Conservation (phyloP, 2,329 filamentous ascomycete genomes). For the Akanthomyces lecanii region DNA sequence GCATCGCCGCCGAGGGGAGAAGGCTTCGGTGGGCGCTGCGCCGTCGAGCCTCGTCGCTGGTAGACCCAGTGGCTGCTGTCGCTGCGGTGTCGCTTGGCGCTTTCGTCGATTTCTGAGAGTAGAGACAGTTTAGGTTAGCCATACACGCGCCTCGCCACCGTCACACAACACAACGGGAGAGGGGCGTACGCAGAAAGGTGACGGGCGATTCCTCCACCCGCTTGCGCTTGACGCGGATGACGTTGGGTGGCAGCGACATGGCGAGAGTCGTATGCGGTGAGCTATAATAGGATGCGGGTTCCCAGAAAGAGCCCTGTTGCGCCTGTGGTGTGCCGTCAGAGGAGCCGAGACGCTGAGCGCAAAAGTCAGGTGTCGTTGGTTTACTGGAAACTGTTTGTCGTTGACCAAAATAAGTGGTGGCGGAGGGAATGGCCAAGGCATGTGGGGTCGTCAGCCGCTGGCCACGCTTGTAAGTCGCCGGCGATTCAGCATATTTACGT, state of each 20-base stretch:
- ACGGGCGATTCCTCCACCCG: slow-evolving; percentile 50
- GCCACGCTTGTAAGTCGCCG: not conserved
- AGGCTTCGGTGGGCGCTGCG: slow-evolving; percentile 24
- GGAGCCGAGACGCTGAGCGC: not conserved
- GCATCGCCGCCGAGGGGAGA: slow-evolving; percentile 22
- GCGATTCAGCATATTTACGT: not conserved
- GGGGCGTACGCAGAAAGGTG: slow-evolving; percentile 49
- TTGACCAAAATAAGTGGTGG: not conserved
- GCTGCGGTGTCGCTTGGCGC: slow-evolving; percentile 50
- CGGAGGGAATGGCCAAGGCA: not conserved
- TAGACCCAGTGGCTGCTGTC: slow-evolving; percentile 50
- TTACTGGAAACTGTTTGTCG: not conserved
- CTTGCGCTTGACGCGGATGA: slow-evolving; percentile 60
- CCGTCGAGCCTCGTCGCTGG: slow-evolving; percentile 42
- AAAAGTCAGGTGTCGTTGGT: not conserved
- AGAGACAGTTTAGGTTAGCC: not conserved
- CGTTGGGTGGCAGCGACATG: slow-evolving; percentile 56
- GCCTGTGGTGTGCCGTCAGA: not conserved
- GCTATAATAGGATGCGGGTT: not conserved
- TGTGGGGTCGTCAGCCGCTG: not conserved
- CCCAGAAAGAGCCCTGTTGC: not conserved
- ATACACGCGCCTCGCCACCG: not conserved
- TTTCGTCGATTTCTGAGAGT: slow-evolving; percentile 46
- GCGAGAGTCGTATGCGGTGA: not conserved
- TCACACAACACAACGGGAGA: not conserved